These are phyloP conservation scores for Brassica incana DNA, from an alignment of 345 rosid species.

Conservation along the genomic window DNA sequence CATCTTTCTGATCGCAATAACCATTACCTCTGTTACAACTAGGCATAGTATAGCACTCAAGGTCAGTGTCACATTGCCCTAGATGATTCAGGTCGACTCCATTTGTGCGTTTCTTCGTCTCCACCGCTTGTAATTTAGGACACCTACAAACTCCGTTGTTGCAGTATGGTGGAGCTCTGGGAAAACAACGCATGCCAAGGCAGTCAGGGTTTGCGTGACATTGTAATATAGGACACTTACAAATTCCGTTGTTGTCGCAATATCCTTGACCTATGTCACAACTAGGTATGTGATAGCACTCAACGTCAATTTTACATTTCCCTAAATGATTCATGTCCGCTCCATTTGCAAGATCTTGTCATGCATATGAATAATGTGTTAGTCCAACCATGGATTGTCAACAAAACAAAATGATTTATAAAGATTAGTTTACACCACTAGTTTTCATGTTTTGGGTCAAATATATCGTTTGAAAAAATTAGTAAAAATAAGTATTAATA, in stretches of 20 bases:
- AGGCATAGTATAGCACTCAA: slow-evolving; percentile 3
- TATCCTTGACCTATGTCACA: neutral
- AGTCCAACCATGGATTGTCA: neutral
- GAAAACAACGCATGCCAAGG: neutral
- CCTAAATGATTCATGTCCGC: neutral
- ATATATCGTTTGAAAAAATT: neutral
- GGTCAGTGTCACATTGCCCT: slow-evolving; percentile 14
- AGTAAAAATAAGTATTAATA: too few species aligned
- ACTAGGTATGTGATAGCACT: neutral
- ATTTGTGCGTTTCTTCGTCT: neutral
- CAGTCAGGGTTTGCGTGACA: neutral
- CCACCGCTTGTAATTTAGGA: neutral
- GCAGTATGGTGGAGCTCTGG: neutral
- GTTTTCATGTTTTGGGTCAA: neutral
- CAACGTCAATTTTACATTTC: slow-evolving; percentile 2
- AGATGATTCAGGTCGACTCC: neutral
- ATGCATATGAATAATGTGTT: neutral
- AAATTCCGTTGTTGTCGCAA: neutral
- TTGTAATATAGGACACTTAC: neutral
- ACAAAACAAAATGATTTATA: neutral
- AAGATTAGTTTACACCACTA: neutral
- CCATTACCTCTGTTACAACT: neutral
- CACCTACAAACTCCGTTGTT: neutral
- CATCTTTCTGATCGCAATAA: neutral
- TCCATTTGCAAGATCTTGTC: slow-evolving; percentile 1